These are phyloP conservation scores for Lentinula raphanica DNA, from an alignment of 768 basidiomycete genomes.

Conservation along the genomic window DNA sequence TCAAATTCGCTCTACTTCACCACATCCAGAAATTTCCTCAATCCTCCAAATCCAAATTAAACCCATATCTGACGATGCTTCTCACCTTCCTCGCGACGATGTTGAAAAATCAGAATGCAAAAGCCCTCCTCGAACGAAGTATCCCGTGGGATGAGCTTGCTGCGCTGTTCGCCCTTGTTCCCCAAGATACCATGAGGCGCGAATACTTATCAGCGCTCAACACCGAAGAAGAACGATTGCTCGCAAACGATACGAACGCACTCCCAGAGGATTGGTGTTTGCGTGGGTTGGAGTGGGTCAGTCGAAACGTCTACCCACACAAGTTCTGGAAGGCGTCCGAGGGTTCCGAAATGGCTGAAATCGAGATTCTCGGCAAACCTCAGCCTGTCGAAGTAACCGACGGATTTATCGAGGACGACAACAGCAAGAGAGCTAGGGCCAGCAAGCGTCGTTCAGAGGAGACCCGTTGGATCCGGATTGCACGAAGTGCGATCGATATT, in stretches of 20 bases:
- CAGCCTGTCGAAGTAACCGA: conserved; percentile 59
- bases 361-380: conserved; percentile 69
- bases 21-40: conserved; percentile 57
- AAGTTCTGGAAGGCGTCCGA: conserved; percentile 89
- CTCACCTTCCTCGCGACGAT: conserved; percentile 86
- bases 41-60: conserved; percentile 53
- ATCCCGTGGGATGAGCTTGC: conserved; percentile 84
- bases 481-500: conserved; percentile 65
- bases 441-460: conserved; percentile 19
- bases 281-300: conserved; percentile 96
- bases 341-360: conserved; percentile 53
- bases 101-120: conserved; percentile 56
- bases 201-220: conserved; percentile 32
- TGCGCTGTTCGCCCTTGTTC: conserved; percentile 48
- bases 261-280: conserved; percentile 94
- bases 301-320: conserved; percentile 82
- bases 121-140: conserved; percentile 61
- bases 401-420: conserved; percentile 77
- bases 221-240: conserved; percentile 49
- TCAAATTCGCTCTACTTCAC: conserved; percentile 63
- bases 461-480: conserved; percentile 68
- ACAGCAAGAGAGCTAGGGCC: conserved; percentile 31
- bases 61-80: conserved; percentile 82
- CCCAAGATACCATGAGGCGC: conserved; percentile 43
- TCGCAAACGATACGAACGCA: conserved; percentile 67